These are phyloP conservation scores for Podospora didyma DNA, from an alignment of 495 filamentous ascomycete species.

Conservation along the genomic window DNA sequence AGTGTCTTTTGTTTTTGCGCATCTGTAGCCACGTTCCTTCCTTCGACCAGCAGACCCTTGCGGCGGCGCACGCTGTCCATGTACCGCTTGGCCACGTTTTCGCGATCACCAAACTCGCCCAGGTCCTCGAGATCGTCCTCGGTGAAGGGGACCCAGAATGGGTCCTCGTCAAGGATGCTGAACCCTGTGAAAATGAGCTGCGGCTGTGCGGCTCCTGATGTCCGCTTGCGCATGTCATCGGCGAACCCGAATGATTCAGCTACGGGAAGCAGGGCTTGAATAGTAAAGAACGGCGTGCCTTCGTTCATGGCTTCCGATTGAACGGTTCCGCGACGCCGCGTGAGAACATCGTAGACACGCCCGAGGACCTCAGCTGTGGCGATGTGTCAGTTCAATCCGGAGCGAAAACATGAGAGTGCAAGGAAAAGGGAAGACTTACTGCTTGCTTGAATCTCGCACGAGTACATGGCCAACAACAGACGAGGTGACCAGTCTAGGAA, in stretches of 20 bases:
- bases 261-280: constrained; percentile 79
- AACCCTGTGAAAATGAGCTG: constrained; percentile 92
- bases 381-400: constrained; percentile 6
- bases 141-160: constrained; percentile 95
- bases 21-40: constrained; percentile 65
- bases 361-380: constrained; percentile 82
- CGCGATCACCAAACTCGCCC: constrained; percentile 84
- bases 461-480: constrained; percentile 96
- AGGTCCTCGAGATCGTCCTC: constrained; percentile 97
- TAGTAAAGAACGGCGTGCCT: constrained; percentile 94
- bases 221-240: constrained; percentile 93
- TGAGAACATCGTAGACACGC: constrained; percentile 89
- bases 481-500: constrained; percentile 96
- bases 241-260: constrained; percentile 94
- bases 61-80: constrained; percentile 81
- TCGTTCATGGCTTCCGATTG: constrained; percentile 88
- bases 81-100: constrained; percentile 94
- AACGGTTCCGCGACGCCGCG: constrained; percentile 83
- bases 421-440: constrained; percentile 49
- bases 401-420: not conserved
- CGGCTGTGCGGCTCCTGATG: constrained; percentile 82
- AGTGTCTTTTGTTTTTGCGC: constrained; percentile 99
- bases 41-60: constrained; percentile 84
- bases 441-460: constrained; percentile 92
- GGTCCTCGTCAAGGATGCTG: constrained; percentile 87